Evolutionary conservation across 2,329 filamentous ascomycete species (phyloP), one percentile per base, ranked within the genome.

Genomic region (Hypocrella siamensis): DNA sequence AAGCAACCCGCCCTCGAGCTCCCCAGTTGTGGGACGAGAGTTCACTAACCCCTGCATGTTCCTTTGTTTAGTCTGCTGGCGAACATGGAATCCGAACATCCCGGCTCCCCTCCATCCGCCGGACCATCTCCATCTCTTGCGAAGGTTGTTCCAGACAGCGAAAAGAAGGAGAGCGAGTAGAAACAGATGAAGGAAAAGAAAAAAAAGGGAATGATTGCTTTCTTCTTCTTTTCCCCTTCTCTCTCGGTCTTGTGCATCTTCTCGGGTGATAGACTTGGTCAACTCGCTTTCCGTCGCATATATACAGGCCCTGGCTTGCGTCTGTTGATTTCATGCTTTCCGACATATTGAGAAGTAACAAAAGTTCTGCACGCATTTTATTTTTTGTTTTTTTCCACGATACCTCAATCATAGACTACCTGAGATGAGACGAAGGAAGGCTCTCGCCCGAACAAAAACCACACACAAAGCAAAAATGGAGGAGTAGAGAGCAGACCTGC

Each of bases 101-200:
- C 67, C 38, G 66, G 70, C 46, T 83, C 79, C 44, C 79, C 80
- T 46, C 76, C 79, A 34, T 77, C 76, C 38, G 68, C 72, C 30
- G 62, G 72, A 40, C 73, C 70, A 35, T 81, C 77, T 33, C 77
- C 77, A 30, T 68, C 70, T 36, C 52, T 77, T 48, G 58, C 73
- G 40, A 80, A 79, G 60, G 67, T 63, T 39, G 65, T 63, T 39
- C 65, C 69, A 39, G 69, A 69, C 48, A 60, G 50, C 37, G 65
- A 60, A 45, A 72, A 73, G 54, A 65, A 65, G 55, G 61, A 59
- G 46, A 57, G 58, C 52, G 61, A 61, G 45, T 57, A 46, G 51
- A 29, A 64, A 65, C 54, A 60, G 58, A 45, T 57, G 58, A 51
- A 61, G 21, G 12, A 51, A 21, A 64, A 65, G 55, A 60, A 58